Evolutionary conservation across 1,284 basidiomycete species (phyloP), one percentile per base, ranked within the genome.

Genomic region (Apiotrichum gamsii): DNA sequence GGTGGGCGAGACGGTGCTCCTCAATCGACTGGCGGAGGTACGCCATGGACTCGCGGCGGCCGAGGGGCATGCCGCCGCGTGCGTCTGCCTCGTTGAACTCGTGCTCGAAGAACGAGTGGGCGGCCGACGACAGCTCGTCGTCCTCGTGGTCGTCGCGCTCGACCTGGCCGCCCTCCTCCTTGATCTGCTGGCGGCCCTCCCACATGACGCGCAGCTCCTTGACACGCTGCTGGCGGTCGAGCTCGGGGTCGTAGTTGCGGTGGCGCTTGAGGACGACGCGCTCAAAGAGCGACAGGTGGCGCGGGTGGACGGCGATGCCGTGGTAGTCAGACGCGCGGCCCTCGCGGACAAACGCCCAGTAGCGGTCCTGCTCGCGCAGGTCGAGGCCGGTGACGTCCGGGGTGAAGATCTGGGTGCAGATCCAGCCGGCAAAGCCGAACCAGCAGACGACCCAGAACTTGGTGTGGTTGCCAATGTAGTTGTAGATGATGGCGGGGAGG

Each of bases 301-400:
- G 65, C 11, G 74, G 77, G 68, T 78, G 75, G 35, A 79, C 67
- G 24, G 77, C 77, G 46, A 78, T 73, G 47, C 78, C 78, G 64
- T 78, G 77, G 69, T 79, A 78, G 36, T 76, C 74, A 20, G 65
- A 50, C 19, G 69, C 65, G 20, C 70, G 66, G n/a, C 77, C 78
- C 36, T 68, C 60, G 15, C 75, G 66, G 32, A 78, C 77, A 50
- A 70, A 76, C 13, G 68, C 63, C 77, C 76, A 79, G 72, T 78
- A 78, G 47, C 77, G 70, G 59, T 79, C 78, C 59, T 77, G 76
- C 65, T 79, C 78, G 45, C 75, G 68, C 19, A 78, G 68, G 57
- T 78, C 77, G 38, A 79, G 68, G 47, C 77, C 77, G n/a, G 77
- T 78, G 10, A 76, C 77, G 58, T 78, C 77, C 52, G 72, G 71